phyloP scores from a whole-genome alignment of 805 yeast genomes.

The Pichia pseudocactophila region DNA sequence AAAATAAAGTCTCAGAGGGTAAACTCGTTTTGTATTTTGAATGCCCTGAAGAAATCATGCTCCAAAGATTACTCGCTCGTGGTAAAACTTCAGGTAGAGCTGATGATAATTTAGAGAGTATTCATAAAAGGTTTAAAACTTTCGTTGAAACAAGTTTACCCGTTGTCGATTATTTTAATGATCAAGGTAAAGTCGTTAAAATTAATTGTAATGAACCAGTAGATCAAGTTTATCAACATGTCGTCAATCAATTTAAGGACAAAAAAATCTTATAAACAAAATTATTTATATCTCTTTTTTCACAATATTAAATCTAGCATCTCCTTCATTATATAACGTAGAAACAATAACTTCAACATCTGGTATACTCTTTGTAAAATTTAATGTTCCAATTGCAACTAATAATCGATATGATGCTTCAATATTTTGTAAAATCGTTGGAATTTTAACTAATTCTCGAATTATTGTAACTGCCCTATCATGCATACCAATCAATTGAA shows the following conservation, averaged over 20 bases:
- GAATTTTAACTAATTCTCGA: slow-evolving; percentile 7
- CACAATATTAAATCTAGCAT: slow-evolving; percentile 16
- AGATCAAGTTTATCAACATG: slow-evolving; percentile 65
- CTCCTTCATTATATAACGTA: slow-evolving; percentile 8
- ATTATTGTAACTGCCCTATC: slow-evolving; percentile 6
- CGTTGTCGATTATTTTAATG: slow-evolving; percentile 75
- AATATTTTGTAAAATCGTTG: slow-evolving; percentile 28
- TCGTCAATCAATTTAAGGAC: slow-evolving; percentile 53
- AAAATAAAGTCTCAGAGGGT: slow-evolving; percentile 63
- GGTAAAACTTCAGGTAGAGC: slow-evolving; percentile 92
- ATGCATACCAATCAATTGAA: slow-evolving; percentile 17
- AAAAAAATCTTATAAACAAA: slow-evolving; percentile 23
- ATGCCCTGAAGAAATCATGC: slow-evolving; percentile 78
- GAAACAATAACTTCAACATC: slow-evolving; percentile 6
- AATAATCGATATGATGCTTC: slow-evolving; percentile 64
- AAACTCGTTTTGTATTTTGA: slow-evolving; percentile 67
- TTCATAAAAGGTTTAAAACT: slow-evolving; percentile 79
- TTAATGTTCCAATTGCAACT: slow-evolving; percentile 55
- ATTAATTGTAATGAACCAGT: slow-evolving; percentile 74
- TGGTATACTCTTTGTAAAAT: slow-evolving; percentile 18
- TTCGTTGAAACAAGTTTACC: slow-evolving; percentile 89
- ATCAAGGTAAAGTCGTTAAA: slow-evolving; percentile 65
- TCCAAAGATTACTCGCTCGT: slow-evolving; percentile 74
- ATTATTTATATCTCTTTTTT: slow-evolving; percentile 15
- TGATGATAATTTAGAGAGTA: slow-evolving; percentile 88